A percentile compares a stretch with the other conserved stretches of the same genome.
Conservation (phyloP, 495 filamentous ascomycete species). For the Trichoderma gamsii region DNA sequence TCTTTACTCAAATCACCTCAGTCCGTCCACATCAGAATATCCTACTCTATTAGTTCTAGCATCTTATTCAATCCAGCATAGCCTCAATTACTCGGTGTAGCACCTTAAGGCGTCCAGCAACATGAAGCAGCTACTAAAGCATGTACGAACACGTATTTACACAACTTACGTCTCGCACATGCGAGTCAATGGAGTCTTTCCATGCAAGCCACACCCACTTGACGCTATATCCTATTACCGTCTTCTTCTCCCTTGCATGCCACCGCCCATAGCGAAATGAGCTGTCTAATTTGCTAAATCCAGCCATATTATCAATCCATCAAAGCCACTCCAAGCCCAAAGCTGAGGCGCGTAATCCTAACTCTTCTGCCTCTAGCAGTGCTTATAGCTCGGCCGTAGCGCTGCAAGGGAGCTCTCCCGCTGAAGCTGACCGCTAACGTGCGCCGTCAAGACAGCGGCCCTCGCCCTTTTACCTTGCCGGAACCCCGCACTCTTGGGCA, state of each 20-base stretch:
- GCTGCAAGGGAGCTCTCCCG: no score
- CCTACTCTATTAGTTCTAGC: not conserved
- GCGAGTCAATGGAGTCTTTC: not conserved
- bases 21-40: not conserved
- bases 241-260: not conserved
- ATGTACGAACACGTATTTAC: not conserved
- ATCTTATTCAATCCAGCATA: not conserved
- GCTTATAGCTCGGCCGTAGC: no score
- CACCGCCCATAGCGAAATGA: not conserved
- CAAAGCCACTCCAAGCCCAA: no score
- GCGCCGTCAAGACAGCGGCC: no score
- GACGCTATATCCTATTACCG: not conserved
- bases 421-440: no score
- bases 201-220: not conserved
- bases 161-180: not conserved
- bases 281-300: no score
- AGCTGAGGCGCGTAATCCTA: no score
- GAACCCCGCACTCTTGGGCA: no score
- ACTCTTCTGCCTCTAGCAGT: no score
- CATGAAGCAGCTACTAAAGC: not conserved
- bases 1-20: not conserved
- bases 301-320: not conserved
- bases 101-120: not conserved
- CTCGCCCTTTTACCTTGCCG: no score
- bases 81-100: not conserved